Evolutionary conservation across 352 stramenopile species (phyloP).

Genomic region (Aphanomyces cochlioides): DNA sequence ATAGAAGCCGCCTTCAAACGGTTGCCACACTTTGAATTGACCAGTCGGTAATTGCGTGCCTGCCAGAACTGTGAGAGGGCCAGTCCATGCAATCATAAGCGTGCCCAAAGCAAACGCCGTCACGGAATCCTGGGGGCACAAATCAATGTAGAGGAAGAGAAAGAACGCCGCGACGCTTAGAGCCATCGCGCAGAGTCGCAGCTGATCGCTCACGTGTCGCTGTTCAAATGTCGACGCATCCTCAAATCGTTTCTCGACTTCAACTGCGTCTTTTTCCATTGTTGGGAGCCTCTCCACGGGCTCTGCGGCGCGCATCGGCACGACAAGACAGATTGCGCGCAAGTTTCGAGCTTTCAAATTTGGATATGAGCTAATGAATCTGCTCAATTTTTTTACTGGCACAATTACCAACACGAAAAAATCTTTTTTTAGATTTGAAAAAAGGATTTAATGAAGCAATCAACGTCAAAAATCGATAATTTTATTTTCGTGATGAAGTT

Average conservation of each 20-base stretch:
- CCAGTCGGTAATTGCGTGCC: slow-evolving; percentile 36
- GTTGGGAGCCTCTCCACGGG: not conserved
- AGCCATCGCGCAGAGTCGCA: slow-evolving; percentile 51
- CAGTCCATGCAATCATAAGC: slow-evolving; percentile 55
- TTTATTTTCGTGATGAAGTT: too few relatives aligned
- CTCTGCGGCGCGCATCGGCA: too few relatives aligned
- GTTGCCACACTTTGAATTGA: slow-evolving; percentile 57
- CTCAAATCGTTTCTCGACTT: slow-evolving; percentile 1
- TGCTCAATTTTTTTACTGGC: too few relatives aligned
- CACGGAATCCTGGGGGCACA: slow-evolving; percentile 39
- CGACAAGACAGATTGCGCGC: too few relatives aligned
- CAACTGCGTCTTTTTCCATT: not conserved
- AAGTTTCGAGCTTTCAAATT: too few relatives aligned
- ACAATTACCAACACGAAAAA: too few relatives aligned
- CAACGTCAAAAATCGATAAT: too few relatives aligned
- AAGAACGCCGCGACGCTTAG: slow-evolving; percentile 55
- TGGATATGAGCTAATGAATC: too few relatives aligned
- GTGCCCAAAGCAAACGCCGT: slow-evolving; percentile 48
- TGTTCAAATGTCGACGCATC: not conserved
- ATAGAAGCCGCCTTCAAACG: slow-evolving; percentile 50
- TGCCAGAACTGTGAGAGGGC: slow-evolving; percentile 51
- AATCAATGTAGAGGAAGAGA: slow-evolving; percentile 54
- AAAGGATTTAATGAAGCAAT: too few relatives aligned
- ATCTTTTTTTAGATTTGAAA: too few relatives aligned
- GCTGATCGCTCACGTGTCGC: slow-evolving; percentile 40